These are phyloP conservation scores for Pistacia vera DNA, from an alignment of 345 rosid species.

Conservation along the genomic window DNA sequence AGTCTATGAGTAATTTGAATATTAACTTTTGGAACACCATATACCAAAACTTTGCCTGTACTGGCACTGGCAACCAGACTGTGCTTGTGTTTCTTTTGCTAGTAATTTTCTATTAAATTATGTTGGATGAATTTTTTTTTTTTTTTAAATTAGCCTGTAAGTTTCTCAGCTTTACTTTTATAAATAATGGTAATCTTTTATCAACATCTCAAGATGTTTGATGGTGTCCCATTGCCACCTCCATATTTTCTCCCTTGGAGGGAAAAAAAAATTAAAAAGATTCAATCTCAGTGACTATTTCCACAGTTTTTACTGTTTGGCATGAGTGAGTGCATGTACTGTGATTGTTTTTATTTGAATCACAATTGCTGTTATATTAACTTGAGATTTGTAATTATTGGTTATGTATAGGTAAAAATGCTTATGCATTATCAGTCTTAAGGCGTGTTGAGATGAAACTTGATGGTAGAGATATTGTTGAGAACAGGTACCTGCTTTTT, in stretches of 20 bases:
- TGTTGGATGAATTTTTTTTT: background rate
- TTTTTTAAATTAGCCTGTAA: background rate
- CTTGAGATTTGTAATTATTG: slow-evolving; percentile 13
- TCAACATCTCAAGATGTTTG: background rate
- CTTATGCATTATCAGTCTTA: slow-evolving; percentile 81
- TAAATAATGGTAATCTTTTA: background rate
- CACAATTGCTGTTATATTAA: too few species aligned
- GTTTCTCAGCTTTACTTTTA: background rate
- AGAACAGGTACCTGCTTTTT: slow-evolving; percentile 51
- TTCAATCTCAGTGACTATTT: background rate
- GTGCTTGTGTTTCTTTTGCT: background rate
- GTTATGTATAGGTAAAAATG: slow-evolving; percentile 64
- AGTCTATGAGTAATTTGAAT: background rate
- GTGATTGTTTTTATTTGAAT: background rate
- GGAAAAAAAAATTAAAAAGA: too few species aligned
- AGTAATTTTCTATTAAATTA: background rate
- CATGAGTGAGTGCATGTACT: background rate
- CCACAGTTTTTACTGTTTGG: background rate
- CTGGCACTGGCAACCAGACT: background rate
- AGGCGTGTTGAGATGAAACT: slow-evolving; percentile 78
- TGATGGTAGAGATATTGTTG: slow-evolving; percentile 74
- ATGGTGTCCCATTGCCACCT: background rate
- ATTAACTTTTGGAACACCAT: background rate
- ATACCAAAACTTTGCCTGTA: background rate
- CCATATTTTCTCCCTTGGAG: background rate